A percentile compares a stretch with the other conserved stretches of the same genome.
Evolutionary conservation across 805 yeast species (phyloP).

Genomic region (Yamadazyma kitorensis): DNA sequence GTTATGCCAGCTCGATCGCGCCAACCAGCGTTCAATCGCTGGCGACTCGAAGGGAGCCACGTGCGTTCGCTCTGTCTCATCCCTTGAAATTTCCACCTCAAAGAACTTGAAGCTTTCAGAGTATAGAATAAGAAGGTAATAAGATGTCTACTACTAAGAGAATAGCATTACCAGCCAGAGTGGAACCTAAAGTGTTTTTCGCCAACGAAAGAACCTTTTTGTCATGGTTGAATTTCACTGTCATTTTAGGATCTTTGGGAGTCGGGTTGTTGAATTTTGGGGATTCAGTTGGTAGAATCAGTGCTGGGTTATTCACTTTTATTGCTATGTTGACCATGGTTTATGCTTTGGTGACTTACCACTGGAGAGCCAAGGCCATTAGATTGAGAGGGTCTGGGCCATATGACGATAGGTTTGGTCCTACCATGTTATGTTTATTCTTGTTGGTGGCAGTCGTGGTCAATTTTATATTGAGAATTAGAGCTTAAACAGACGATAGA

Average conservation of each 20-base stretch:
- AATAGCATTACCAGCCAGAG: constrained; percentile 96
- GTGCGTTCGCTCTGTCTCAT: background rate
- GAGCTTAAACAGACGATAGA: too few species aligned
- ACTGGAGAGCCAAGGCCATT: constrained; percentile 99
- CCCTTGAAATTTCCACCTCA: background rate
- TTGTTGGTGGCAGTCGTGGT: constrained; percentile 89
- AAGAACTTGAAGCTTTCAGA: too few species aligned
- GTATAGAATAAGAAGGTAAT: too few species aligned
- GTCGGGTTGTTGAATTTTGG: constrained; percentile 96
- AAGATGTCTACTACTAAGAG: constrained; percentile 57
- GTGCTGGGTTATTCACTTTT: constrained; percentile 91
- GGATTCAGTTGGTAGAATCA: constrained; percentile 85
- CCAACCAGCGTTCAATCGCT: too few species aligned
- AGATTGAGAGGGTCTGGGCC: constrained; percentile 98
- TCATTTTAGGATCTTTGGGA: constrained; percentile 92
- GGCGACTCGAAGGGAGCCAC: too few species aligned
- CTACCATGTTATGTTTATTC: constrained; percentile 94
- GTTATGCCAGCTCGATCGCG: too few species aligned
- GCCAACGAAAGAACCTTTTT: constrained; percentile 98
- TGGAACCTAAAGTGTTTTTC: constrained; percentile 97
- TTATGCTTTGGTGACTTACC: constrained; percentile 92
- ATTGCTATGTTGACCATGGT: constrained; percentile 98
- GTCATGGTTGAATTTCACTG: constrained; percentile 99
- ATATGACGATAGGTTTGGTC: constrained; percentile 98
- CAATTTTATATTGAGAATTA: constrained; percentile 82